Conservation (phyloP, 495 filamentous ascomycete species). For the Penicillium waksmanii region DNA sequence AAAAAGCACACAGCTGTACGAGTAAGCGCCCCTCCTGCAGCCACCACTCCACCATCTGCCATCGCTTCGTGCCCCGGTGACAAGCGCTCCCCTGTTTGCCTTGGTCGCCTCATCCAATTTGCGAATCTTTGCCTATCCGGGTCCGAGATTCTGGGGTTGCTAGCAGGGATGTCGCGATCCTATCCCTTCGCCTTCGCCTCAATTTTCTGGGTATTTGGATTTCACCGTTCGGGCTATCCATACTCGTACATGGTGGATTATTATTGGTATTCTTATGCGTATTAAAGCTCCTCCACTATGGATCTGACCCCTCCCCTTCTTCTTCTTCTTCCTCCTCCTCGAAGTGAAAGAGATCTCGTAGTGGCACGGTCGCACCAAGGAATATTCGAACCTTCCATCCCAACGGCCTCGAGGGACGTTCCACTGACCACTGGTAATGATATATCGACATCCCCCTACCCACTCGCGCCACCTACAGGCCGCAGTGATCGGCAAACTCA, state of each 20-base stretch:
- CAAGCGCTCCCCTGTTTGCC: slow-evolving; percentile 8
- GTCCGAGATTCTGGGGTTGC: slow-evolving; percentile 6
- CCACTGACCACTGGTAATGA: neutral
- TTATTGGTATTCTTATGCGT: no score
- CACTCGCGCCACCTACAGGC: slow-evolving; percentile 4
- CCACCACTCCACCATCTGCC: slow-evolving; percentile 7
- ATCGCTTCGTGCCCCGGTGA: slow-evolving; percentile 5
- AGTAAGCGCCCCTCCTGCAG: slow-evolving; percentile 2
- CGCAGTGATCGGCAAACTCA: slow-evolving; percentile 37
- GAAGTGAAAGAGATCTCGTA: no score
- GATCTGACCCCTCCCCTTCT: no score
- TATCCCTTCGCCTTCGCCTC: slow-evolving; percentile 6
- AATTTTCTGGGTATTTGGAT: neutral
- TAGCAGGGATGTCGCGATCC: slow-evolving; percentile 2
- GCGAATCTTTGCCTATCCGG: slow-evolving; percentile 10
- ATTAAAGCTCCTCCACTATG: no score
- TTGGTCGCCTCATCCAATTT: slow-evolving; percentile 4
- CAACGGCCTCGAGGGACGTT: neutral
- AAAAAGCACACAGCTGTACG: slow-evolving; percentile 5
- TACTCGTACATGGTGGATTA: no score
- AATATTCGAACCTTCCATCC: slow-evolving; percentile 19
- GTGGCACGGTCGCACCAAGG: slow-evolving; percentile 12
- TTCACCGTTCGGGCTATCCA: neutral
- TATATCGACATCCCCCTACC: neutral
- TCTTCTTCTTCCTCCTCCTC: no score